Evolutionary conservation across 2,329 filamentous ascomycete species (phyloP), one percentile per base, ranked within the genome.

Genomic region (Coleophoma crateriformis): DNA sequence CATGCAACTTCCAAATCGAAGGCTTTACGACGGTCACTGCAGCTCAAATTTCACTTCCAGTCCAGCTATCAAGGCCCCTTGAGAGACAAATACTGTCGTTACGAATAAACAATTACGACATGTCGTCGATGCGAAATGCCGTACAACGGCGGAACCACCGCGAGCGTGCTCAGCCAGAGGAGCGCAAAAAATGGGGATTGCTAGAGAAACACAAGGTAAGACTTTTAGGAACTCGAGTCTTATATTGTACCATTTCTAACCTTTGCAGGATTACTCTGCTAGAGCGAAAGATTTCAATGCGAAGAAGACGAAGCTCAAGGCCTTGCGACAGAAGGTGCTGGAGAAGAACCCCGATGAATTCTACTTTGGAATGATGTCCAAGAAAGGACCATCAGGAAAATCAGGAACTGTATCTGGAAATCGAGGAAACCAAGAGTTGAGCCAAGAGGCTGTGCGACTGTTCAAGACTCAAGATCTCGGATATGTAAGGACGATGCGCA

Each of bases 191-290:
- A 74, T 90, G 90, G 71, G 94, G 94, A 56, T 80, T 97, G 19
- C 84, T 97, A 54, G 94, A 97, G 69, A 97, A 99, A 73, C 88
- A 94, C 78, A 96, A 96, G 74, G 85, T 85, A 64, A 39, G 64
- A 55, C 27, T 39, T 42, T 32, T 49, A 49, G 27, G 20, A 35
- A 19, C 6, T 17, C 35, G 15, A 38, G 40, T 14, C 34, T 19
- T 44, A 41, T 27, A 7, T 42, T 20, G 37, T 14, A 43, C 12
- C 35, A 33, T 6, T 14, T 11, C 27, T 35, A n/a, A 33, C 11
- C 7, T 15, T 17, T 33, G 19, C 52, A 79, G 76, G 82, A 86
- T 65, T 85, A 86, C 67, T 75, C 77, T 43, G 77, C 82, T 46
- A 81, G 84, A 53, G 81, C 83, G 22, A 73, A 76, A 57, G 83